A percentile compares a stretch with the other conserved stretches of the same genome.
Conservation (phyloP, 495 filamentous ascomycete genomes). For the Penicillium lividum region DNA sequence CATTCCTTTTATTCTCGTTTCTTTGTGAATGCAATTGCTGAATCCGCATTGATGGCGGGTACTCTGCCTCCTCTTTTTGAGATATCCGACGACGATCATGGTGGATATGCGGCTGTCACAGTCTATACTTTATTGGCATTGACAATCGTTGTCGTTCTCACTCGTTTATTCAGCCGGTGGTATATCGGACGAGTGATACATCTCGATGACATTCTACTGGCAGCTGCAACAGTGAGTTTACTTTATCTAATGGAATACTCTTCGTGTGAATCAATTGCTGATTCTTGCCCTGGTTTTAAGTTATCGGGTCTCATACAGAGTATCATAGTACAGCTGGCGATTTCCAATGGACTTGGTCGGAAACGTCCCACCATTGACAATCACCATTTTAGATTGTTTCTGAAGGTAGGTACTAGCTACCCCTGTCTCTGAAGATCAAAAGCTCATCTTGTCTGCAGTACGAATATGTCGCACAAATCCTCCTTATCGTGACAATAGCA, state of each 20-base stretch:
- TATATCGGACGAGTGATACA: slow-evolving; percentile 30
- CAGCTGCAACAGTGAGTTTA: slow-evolving; percentile 18
- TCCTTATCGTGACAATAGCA: slow-evolving; percentile 25
- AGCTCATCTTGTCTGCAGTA: slow-evolving; percentile 23
- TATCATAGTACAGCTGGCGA: slow-evolving; percentile 28
- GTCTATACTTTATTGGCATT: slow-evolving; percentile 29
- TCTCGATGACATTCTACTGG: slow-evolving; percentile 29
- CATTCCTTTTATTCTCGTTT: slow-evolving; percentile 8
- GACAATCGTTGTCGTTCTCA: slow-evolving; percentile 23
- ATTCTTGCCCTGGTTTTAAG: slow-evolving; percentile 3
- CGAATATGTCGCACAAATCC: slow-evolving; percentile 32
- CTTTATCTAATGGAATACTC: neutral
- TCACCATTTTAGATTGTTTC: slow-evolving; percentile 12
- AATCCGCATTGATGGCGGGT: slow-evolving; percentile 21
- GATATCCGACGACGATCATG: slow-evolving; percentile 32
- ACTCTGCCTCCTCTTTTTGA: slow-evolving; percentile 32
- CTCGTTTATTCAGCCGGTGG: slow-evolving; percentile 29
- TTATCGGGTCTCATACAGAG: slow-evolving; percentile 27
- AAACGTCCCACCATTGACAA: slow-evolving; percentile 17
- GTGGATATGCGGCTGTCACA: slow-evolving; percentile 29
- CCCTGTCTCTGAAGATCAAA: too few species aligned
- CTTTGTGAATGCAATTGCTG: neutral
- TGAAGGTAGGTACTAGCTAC: slow-evolving; percentile 18
- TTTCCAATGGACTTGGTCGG: slow-evolving; percentile 29
- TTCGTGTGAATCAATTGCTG: neutral